These are phyloP conservation scores for Hypoxylon sp. DNA, from an alignment of 2,329 filamentous ascomycete species.

Conservation along the genomic window DNA sequence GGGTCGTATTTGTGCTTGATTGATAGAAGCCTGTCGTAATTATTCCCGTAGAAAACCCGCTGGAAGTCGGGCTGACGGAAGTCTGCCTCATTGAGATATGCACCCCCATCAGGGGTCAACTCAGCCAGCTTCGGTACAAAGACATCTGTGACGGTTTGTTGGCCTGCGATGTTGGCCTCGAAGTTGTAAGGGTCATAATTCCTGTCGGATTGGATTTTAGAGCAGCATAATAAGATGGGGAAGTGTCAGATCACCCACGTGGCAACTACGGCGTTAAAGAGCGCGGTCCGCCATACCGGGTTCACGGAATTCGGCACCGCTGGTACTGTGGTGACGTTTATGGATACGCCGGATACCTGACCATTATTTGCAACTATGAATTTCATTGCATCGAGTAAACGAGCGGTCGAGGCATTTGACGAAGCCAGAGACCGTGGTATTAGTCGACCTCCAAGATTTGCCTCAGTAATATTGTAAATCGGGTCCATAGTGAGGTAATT, in stretches of 20 bases:
- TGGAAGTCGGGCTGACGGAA: constrained; percentile 2
- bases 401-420: constrained; percentile 5
- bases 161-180: background rate
- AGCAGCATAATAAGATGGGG: too few relatives aligned
- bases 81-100: constrained; percentile 10
- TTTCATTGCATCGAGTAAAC: constrained; percentile 51
- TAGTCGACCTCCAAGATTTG: constrained; percentile 39
- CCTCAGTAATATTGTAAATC: constrained; percentile 33
- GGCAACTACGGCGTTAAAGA: constrained; percentile 51
- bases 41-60: constrained; percentile 3
- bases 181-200: background rate
- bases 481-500: constrained; percentile 21
- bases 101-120: background rate
- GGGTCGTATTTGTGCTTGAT: constrained; percentile 14
- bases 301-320: constrained; percentile 52
- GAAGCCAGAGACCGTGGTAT: constrained; percentile 30
- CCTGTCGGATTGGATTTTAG: background rate
- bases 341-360: constrained; percentile 50
- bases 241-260: constrained; percentile 19
- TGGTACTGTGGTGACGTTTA: constrained; percentile 48
- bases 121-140: background rate
- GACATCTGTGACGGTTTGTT: background rate
- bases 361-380: constrained; percentile 50
- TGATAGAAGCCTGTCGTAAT: background rate
- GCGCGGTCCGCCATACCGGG: constrained; percentile 54